These are phyloP conservation scores for Eucalyptus brandiana DNA, from an alignment of 345 rosid genomes.

Conservation along the genomic window DNA sequence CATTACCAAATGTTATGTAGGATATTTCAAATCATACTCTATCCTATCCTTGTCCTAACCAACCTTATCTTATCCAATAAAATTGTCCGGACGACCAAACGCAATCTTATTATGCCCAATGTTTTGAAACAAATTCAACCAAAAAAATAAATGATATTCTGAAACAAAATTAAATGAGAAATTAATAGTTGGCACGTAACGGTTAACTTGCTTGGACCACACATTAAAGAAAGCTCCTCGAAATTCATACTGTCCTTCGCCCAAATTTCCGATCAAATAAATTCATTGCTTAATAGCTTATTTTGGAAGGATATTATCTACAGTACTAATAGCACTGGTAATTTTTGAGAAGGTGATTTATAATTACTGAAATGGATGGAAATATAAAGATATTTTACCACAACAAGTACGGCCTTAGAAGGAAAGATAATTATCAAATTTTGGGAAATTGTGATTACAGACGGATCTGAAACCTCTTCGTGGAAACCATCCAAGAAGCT, in stretches of 20 bases:
- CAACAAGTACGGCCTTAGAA: background rate
- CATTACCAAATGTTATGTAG: too few relatives aligned
- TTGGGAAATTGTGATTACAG: background rate
- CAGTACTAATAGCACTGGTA: background rate
- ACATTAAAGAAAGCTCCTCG: background rate
- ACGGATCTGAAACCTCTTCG: background rate
- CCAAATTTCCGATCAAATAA: background rate
- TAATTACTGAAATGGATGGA: background rate
- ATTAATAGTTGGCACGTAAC: background rate
- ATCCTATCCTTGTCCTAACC: too few relatives aligned
- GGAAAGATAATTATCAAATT: background rate
- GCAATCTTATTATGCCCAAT: background rate
- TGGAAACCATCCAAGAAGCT: background rate
- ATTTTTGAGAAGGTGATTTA: background rate
- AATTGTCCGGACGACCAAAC: too few relatives aligned
- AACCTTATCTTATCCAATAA: too few relatives aligned
- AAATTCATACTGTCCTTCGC: background rate
- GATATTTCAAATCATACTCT: too few relatives aligned
- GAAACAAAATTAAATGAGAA: background rate
- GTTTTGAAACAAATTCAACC: background rate
- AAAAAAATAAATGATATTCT: too few relatives aligned
- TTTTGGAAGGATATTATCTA: background rate
- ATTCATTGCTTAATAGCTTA: background rate
- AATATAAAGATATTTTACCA: background rate
- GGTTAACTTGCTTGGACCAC: fast-evolving